Evolutionary conservation across 768 basidiomycete species (phyloP).

Genomic region (Termitomyces titanicus): DNA sequence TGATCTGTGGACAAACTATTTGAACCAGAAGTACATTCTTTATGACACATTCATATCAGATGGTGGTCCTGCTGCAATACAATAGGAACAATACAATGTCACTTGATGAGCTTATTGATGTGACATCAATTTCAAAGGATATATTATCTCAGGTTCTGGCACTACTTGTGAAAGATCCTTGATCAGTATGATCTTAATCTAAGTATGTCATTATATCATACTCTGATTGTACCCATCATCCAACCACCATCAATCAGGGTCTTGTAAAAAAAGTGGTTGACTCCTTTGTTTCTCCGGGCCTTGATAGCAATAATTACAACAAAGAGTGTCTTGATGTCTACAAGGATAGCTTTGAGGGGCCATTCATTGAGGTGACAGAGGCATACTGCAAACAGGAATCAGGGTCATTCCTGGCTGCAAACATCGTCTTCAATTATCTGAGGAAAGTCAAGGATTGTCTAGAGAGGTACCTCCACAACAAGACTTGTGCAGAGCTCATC

Average conservation of each 20-base stretch:
- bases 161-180: conserved; percentile 81
- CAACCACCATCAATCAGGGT: conserved; percentile 76
- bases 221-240: conserved; percentile 1
- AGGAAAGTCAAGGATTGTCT: conserved; percentile 95
- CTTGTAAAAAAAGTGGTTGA: conserved; percentile 98
- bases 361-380: conserved; percentile 88
- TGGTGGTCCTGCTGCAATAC: conserved; percentile 94
- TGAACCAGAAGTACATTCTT: conserved; percentile 95
- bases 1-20: conserved; percentile 91
- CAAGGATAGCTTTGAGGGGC: conserved; percentile 85
- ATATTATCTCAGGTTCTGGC: conserved; percentile 70
- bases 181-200: conserved; percentile 94
- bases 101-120: conserved; percentile 73
- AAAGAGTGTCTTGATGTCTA: conserved; percentile 95
- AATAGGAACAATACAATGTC: conserved; percentile 89
- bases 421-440: conserved; percentile 93
- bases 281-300: conserved; percentile 93
- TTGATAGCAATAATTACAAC: conserved; percentile 89
- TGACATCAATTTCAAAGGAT: conserved; percentile 80
- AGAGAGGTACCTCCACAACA: conserved; percentile 89
- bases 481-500: conserved; percentile 83
- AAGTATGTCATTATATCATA: conserved; percentile 34
- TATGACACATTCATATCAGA: conserved; percentile 96
- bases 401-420: conserved; percentile 86
- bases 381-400: conserved; percentile 94